phyloP scores from a whole-genome alignment of 1,284 basidiomycete genomes.

The Paramarasmius palmivorus region DNA sequence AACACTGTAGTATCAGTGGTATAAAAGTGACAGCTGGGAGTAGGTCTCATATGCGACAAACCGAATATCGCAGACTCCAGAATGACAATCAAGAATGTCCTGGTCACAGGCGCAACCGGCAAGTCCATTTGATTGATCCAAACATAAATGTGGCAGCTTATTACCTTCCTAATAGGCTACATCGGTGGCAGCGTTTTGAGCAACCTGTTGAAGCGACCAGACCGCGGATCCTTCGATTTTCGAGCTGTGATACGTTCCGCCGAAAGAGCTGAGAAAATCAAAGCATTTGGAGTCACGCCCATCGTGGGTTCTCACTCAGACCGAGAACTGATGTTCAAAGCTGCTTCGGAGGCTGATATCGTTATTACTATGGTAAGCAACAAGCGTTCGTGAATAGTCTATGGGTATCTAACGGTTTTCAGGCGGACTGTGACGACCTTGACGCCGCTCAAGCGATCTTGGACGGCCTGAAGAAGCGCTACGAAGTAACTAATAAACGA shows the following conservation, averaged over 20 bases:
- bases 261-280: slow-evolving; percentile 27
- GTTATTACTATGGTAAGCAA: not conserved
- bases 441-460: slow-evolving; percentile 22
- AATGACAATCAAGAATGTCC: no score
- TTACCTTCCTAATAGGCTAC: no score
- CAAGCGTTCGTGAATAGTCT: no score
- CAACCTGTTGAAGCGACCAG: slow-evolving; percentile 22
- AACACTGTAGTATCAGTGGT: no score
- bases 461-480: slow-evolving; percentile 22
- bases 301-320: slow-evolving; percentile 35
- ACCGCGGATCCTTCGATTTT: slow-evolving; percentile 22
- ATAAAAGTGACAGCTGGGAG: no score
- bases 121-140: no score
- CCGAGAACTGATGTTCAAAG: slow-evolving; percentile 27
- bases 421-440: slow-evolving; percentile 25
- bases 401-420: not conserved
- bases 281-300: slow-evolving; percentile 27
- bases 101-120: no score
- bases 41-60: no score
- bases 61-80: no score
- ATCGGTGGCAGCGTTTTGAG: no score
- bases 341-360: slow-evolving; percentile 23
- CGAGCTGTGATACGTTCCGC: slow-evolving; percentile 22
- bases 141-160: no score
- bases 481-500: slow-evolving; percentile 18